Percentiles rank a stretch among this genome's conserved stretches.
Evolutionary conservation across 805 yeast species (phyloP).

Genomic region (Ogataea polymorpha): DNA sequence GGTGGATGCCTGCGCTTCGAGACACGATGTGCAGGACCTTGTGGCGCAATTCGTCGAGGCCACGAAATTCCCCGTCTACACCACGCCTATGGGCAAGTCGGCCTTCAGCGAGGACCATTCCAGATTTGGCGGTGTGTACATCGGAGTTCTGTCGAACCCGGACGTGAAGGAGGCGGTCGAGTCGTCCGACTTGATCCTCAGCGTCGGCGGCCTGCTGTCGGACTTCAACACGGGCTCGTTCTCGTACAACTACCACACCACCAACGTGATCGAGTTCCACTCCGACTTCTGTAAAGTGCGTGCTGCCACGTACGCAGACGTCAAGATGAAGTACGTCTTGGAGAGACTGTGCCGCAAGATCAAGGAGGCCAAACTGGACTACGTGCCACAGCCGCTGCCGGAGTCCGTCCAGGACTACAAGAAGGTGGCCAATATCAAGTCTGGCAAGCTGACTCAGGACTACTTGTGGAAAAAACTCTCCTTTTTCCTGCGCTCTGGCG

Average conservation of each 20-base stretch:
- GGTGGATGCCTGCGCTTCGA: constrained; percentile 83
- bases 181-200: constrained; percentile 67
- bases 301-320: constrained; percentile 67
- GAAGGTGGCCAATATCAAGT: constrained; percentile 42
- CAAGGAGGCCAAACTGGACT: constrained; percentile 33
- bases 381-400: constrained; percentile 57
- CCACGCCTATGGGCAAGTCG: constrained; percentile 91
- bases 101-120: constrained; percentile 68
- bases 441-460: constrained; percentile 52
- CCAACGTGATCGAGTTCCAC: constrained; percentile 75
- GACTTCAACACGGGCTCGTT: constrained; percentile 91
- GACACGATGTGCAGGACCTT: constrained; percentile 69
- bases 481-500: constrained; percentile 63
- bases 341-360: constrained; percentile 40
- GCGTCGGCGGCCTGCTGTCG: constrained; percentile 79
- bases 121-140: constrained; percentile 81
- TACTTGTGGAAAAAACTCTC: constrained; percentile 68
- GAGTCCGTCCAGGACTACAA: constrained; percentile 35
- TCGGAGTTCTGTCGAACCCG: constrained; percentile 75
- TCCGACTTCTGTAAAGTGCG: constrained; percentile 70
- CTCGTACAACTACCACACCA: constrained; percentile 71
- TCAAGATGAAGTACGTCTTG: constrained; percentile 62
- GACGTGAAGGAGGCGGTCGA: constrained; percentile 72
- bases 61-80: constrained; percentile 78
- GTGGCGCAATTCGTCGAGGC: constrained; percentile 57